Conservation (phyloP, 2,329 filamentous ascomycete species). For the Ascosphaera apis region DNA sequence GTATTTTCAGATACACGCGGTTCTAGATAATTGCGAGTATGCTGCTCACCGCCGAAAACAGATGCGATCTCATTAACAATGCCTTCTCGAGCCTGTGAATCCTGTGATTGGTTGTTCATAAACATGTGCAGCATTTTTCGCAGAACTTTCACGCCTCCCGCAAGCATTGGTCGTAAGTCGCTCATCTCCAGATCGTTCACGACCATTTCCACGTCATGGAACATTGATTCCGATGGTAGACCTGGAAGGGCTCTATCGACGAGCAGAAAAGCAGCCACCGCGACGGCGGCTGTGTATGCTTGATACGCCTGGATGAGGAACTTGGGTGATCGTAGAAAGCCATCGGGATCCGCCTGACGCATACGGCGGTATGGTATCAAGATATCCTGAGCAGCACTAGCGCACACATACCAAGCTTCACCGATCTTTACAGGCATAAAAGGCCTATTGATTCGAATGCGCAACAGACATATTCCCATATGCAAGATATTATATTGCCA, state of each 20-base stretch:
- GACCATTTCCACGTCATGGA: slow-evolving; percentile 9
- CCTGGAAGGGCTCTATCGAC: slow-evolving; percentile 10
- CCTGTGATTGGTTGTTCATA: slow-evolving; percentile 6
- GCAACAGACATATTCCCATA: slow-evolving; percentile 9
- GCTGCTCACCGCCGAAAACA: slow-evolving; percentile 10
- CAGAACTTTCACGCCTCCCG: slow-evolving; percentile 9
- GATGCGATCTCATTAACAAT: slow-evolving; percentile 9
- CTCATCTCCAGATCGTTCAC: slow-evolving; percentile 8
- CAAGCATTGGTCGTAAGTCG: slow-evolving; percentile 7
- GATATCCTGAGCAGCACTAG: slow-evolving; percentile 9
- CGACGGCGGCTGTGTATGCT: slow-evolving; percentile 10
- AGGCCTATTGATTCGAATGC: slow-evolving; percentile 9
- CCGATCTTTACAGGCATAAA: slow-evolving; percentile 9
- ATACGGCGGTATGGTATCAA: slow-evolving; percentile 8
- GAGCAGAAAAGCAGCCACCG: slow-evolving; percentile 9
- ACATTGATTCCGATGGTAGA: slow-evolving; percentile 6
- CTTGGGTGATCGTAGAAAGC: slow-evolving; percentile 8
- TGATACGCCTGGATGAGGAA: slow-evolving; percentile 10
- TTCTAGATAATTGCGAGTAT: slow-evolving; percentile 10
- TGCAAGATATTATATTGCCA: slow-evolving; percentile 10
- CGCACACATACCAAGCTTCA: slow-evolving; percentile 8
- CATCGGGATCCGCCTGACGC: slow-evolving; percentile 6
- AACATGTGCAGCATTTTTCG: slow-evolving; percentile 10
- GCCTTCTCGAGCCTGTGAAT: slow-evolving; percentile 7
- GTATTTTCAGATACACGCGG: not conserved